phyloP scores from a whole-genome alignment of 1,139 yeast genomes.

The Blastobotrys elegans region DNA sequence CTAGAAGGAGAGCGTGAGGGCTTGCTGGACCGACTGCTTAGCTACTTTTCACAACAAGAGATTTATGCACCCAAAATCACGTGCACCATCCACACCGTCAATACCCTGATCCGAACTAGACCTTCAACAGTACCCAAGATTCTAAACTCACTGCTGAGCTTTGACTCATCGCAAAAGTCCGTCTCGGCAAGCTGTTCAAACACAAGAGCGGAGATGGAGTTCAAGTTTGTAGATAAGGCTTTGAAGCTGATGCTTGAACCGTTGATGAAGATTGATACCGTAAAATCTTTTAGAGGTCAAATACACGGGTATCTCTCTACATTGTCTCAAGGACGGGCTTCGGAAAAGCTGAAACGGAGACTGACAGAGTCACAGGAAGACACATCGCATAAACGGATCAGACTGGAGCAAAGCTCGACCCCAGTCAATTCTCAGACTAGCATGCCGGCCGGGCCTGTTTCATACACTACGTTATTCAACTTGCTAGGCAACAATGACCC shows the following conservation, averaged over 20 bases:
- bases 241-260: conserved; percentile 34
- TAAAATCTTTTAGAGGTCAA: conserved; percentile 16
- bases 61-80: conserved; percentile 28
- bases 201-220: conserved; percentile 28
- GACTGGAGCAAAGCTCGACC: conserved; percentile 21
- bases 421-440: conserved; percentile 25
- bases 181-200: conserved; percentile 20
- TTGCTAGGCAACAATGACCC: conserved; percentile 60
- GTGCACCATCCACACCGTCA: conserved; percentile 34
- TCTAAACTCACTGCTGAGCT: conserved; percentile 31
- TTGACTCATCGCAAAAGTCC: conserved; percentile 30
- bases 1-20: conserved; percentile 71
- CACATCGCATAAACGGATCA: conserved; percentile 21
- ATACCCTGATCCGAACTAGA: conserved; percentile 33
- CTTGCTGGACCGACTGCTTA: conserved; percentile 60
- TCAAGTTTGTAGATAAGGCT: conserved; percentile 36
- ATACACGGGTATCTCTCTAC: conserved; percentile 32
- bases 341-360: conserved; percentile 26
- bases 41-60: conserved; percentile 49
- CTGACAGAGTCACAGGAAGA: conserved; percentile 22
- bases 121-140: conserved; percentile 29
- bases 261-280: conserved; percentile 23
- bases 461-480: conserved; percentile 44
- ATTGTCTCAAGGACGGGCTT: conserved; percentile 30
- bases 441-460: conserved; percentile 31